Evolutionary conservation across 208 protist species (phyloP).

Genomic region (Naegleria gruberi): DNA sequence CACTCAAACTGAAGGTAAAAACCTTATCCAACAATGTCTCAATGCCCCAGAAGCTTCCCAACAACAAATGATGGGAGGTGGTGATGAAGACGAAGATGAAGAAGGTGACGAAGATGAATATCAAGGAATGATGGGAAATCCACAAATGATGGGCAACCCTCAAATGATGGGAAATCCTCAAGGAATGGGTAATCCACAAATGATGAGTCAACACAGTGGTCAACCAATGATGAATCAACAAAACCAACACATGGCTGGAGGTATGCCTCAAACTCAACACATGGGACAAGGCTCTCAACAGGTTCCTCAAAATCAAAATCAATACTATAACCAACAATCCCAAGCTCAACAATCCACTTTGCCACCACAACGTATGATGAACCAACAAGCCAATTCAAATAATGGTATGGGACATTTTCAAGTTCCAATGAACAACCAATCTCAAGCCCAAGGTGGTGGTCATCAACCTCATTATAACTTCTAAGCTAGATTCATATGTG

Average conservation of each 20-base stretch:
- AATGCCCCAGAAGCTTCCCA: constrained; percentile 50
- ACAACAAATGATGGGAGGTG: neutral
- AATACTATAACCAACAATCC: neutral
- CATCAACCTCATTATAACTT: no score
- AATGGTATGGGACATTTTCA: neutral
- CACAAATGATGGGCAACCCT: neutral
- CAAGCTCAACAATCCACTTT: neutral
- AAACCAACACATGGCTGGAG: no score
- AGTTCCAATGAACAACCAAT: neutral
- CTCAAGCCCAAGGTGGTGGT: neutral
- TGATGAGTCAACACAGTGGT: neutral
- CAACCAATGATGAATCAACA: no score
- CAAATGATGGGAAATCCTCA: neutral
- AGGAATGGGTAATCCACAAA: neutral
- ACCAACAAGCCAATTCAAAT: neutral
- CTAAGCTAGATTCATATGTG: no score
- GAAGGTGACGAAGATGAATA: neutral
- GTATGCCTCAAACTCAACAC: neutral
- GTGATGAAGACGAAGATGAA: neutral
- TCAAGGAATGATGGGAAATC: neutral
- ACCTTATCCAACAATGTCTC: constrained; percentile 61
- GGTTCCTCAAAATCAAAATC: neutral
- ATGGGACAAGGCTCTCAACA: neutral
- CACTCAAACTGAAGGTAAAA: constrained; percentile 56
- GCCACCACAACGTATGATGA: neutral